Conservation (phyloP, 2,329 filamentous ascomycete genomes). For the Colletotrichum sp. region DNA sequence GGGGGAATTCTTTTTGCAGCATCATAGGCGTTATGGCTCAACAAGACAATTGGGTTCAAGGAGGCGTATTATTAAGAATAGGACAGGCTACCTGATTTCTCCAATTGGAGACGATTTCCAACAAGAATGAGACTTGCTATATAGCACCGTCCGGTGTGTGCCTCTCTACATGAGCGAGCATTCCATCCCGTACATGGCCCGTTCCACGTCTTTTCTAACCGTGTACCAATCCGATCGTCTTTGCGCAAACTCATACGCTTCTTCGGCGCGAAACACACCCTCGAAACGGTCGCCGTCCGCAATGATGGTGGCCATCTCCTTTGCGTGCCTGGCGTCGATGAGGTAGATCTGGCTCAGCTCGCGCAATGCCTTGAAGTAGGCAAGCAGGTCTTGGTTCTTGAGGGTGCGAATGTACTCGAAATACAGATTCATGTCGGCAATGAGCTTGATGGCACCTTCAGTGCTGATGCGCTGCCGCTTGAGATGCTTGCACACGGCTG, state of each 20-base stretch:
- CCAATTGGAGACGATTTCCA: background rate
- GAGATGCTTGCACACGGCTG: conserved; percentile 92
- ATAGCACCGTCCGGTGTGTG: background rate
- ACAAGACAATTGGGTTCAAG: background rate
- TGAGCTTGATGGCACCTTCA: conserved; percentile 87
- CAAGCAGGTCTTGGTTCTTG: conserved; percentile 80
- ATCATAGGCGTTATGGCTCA: conserved; percentile 14
- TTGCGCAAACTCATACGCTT: conserved; percentile 97
- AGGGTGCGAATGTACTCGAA: conserved; percentile 83
- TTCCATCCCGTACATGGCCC: conserved; percentile 95
- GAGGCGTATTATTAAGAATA: conserved; percentile 1
- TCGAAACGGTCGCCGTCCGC: conserved; percentile 89
- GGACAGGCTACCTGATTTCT: background rate
- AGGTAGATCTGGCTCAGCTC: conserved; percentile 96
- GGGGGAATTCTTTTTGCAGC: background rate
- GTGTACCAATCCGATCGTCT: conserved; percentile 93
- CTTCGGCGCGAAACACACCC: conserved; percentile 91
- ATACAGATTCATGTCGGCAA: conserved; percentile 96
- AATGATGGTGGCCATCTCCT: conserved; percentile 94
- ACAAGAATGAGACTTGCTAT: background rate
- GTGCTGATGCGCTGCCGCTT: conserved; percentile 94
- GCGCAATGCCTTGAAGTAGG: conserved; percentile 89
- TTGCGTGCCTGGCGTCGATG: conserved; percentile 84
- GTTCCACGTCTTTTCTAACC: conserved; percentile 86
- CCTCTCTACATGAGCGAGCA: conserved; percentile 75